Conservation (phyloP, 2,329 filamentous ascomycete genomes). For the Trichoderma asperellum region DNA sequence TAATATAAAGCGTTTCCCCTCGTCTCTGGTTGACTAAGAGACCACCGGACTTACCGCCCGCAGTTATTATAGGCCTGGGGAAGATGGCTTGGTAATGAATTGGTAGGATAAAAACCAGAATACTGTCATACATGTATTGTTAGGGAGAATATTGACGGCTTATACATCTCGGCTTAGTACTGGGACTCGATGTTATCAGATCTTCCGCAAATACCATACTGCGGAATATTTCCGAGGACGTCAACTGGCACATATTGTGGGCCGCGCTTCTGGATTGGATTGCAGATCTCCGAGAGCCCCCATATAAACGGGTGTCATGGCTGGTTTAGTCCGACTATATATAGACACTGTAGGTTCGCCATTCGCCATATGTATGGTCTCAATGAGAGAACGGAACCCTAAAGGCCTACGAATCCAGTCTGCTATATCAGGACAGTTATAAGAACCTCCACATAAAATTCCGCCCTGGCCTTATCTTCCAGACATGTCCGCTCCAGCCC, state of each 20-base stretch:
- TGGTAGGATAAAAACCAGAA: not conserved
- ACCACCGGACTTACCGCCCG: not conserved
- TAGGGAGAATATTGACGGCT: not conserved
- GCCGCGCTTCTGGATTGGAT: not conserved
- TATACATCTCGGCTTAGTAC: not conserved
- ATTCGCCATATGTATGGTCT: not conserved
- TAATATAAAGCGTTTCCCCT: not conserved
- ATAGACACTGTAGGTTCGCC: not conserved
- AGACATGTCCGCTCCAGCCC: slow-evolving; percentile 1
- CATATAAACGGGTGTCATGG: not conserved
- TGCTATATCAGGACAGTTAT: not conserved
- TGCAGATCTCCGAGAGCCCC: not conserved
- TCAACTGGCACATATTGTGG: slow-evolving; percentile 5
- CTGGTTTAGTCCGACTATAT: not conserved
- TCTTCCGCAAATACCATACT: not conserved
- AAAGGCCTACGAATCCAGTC: not conserved
- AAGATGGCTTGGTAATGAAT: not conserved
- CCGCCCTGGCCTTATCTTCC: not conserved
- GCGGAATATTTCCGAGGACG: not conserved
- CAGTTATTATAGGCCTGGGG: not conserved
- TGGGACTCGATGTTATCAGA: not conserved
- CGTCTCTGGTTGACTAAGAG: not conserved
- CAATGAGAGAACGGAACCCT: not conserved
- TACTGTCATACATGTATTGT: not conserved
- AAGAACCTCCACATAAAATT: not conserved